Base-by-base conservation (phyloP, 2,329 filamentous ascomycete genomes). In the Coniochaeta ligniaria region DNA sequence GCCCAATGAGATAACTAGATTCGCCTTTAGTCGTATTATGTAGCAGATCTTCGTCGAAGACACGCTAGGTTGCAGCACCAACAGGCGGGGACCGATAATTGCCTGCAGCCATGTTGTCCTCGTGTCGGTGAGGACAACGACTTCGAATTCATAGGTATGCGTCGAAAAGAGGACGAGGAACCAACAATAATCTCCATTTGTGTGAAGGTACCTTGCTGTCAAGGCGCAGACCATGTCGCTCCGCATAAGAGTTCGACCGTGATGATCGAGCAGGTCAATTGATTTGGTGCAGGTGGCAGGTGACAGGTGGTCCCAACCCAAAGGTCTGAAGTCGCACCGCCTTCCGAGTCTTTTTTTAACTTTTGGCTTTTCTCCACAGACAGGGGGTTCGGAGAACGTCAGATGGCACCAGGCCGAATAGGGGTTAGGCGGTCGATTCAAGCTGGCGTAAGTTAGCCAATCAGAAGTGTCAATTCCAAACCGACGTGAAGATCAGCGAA, bases 311-410 rank as follows among this genome's bases (percentile, higher is more conserved):
- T 24, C 54, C 54, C 31, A 56, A 9, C 8, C 7, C 2, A 36
- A 36, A 26, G 54, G 47, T 52, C 47, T n/a, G 14, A 20, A 11
- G 54, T 56, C 35, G 54, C 54, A 56, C 54, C 26, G 54, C 54
- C 54, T 38, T 38, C 54, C 35, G 17, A 22, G 38, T 38, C 54
- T 56, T 56, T 56, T 56, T 56, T 56, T 56, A 56, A 56, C 31
- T 56, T 56, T 55, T 56, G 31, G 20, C 54, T 56, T 36, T 56
- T 36, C 54, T 17, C 54, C 54, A 38, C 31, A 56, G 3, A 38
- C 54, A 56, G 31, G 54, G 54, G 31, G 2, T 22, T 35, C 54
- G 31, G 33, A 38, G n/a, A 56, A 36, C 31, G 33, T 16, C 31
- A 36, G 54, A 38, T 36, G 31, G 17, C 54, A 17, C 54, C 35